A percentile compares a stretch with the other conserved stretches of the same genome.
phyloP scores from a whole-genome alignment of 257 asterid species.

The Fraxinus cuspidata region DNA sequence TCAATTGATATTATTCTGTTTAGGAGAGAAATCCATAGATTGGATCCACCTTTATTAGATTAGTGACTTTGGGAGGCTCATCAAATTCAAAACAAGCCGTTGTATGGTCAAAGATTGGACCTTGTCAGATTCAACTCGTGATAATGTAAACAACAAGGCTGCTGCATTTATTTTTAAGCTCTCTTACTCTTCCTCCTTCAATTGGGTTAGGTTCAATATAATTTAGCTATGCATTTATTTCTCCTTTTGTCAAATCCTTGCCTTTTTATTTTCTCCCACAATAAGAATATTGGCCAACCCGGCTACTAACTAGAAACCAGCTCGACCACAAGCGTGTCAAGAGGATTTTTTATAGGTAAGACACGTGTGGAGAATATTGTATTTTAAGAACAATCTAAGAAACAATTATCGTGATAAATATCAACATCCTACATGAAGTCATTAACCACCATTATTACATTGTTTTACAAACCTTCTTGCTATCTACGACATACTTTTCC shows the following conservation, averaged over 20 bases:
- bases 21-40: neutral
- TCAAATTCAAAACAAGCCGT: constrained; percentile 61
- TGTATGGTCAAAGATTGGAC: constrained; percentile 39
- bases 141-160: neutral
- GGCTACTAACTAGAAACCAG: too few relatives aligned
- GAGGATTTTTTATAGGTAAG: too few relatives aligned
- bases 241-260: neutral
- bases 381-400: neutral
- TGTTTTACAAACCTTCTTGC: neutral
- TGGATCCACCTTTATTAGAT: neutral
- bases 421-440: neutral
- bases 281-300: neutral
- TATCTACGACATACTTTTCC: neutral
- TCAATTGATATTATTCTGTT: too few relatives aligned
- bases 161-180: neutral
- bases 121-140: neutral
- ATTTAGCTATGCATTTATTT: neutral
- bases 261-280: too few relatives aligned
- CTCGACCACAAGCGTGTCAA: neutral
- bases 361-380: neutral
- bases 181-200: neutral
- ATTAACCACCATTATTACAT: neutral
- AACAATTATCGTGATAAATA: neutral
- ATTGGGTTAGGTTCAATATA: neutral
- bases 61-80: neutral